Base-by-base conservation (phyloP, 768 basidiomycete species). In the Kwoniella heveanensis region DNA sequence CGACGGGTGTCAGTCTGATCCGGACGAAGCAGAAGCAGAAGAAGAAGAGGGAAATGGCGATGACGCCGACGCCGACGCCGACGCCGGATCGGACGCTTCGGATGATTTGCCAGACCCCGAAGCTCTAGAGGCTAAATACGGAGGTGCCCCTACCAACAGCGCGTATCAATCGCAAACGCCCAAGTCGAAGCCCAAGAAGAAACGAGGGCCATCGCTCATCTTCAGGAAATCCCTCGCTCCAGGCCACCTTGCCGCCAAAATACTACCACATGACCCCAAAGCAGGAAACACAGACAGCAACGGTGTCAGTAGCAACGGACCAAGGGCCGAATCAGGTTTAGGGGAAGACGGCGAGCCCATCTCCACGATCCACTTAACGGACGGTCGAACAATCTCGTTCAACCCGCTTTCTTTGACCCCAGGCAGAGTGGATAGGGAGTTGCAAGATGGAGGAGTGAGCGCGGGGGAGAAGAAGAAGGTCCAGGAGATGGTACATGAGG, bases 371-470 rank as follows among this genome's bases (percentile, higher is more conserved):
- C 17, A 58, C 36, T 52, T 72, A 32, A 86, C 84, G 44, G 90
- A 92, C 68, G 92, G 92, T 0, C 86, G 88, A 69, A 78, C 89
- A n/a, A 83, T 95, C 25, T 87, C 88, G 76, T 92, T 95, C 71
- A 89, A 95, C 69, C 91, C 92, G 9, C 81, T 94, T 83, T 84
- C 62, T 87, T 89, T 15, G 87, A 88, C 1, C 87, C 90, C 1
- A 6, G 65, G 46, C 8, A 19, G 57, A 24, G 59, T 76, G 15
- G 64, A 72, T 19, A 83, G 84, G 1, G 83, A 89, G 52, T 80
- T 94, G 29, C 89, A 91, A 2, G 62, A 71, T 30, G 69, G 67
- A 37, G 57, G 68, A n/a, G 25, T 69, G 24, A 59, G 46, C 6
- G 64, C 52, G 21, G 60, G 60, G n/a, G 69, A 74, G 57, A 69